Evolutionary conservation across 2,329 filamentous ascomycete genomes (phyloP), one percentile per base, ranked within the genome.

Genomic region (Sporothrix brunneoviolacea): DNA sequence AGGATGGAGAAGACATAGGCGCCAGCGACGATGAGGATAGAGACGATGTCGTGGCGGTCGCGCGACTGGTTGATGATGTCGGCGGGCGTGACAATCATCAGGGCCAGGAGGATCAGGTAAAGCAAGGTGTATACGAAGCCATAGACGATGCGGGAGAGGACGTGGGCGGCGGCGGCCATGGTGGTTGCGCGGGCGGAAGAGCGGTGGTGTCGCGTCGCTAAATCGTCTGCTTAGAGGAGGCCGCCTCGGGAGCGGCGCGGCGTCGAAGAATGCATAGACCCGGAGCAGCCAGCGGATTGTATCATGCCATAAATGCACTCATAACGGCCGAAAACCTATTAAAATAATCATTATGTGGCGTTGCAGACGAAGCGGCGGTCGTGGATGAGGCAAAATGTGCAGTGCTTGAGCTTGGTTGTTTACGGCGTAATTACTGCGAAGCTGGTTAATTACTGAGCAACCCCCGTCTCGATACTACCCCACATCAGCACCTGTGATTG

Each of bases 11-110:
- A 70, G 51, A 91, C 68, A 64, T 94, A 94, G 60, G 79, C 78
- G 53, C 86, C 82, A 48, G 80, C 79, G 58, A 96, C 80, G 62
- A 93, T 84, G 70, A 93, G 86, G 61, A 94, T 80, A 66, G 95
- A 93, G 66, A 87, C 87, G 45, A 82, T 72, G 59, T 89, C 84
- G 46, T 70, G 60, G 50, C 80, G 82, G 30, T 70, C 66, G 51
- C 86, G 77, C 45, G 88, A 86, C 65, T 93, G 88, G 64, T 84
- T 84, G 66, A 96, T 84, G 52, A 83, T 74, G 61, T 96, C 90
- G 62, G 77, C 83, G 2, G 91, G 91, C 0, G 88, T 88, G 58
- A 94, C 76, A 61, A 91, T 76, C 37, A 95, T 76, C 50, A 96
- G 77, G 50, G 78, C 76, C 59, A 88, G 66, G 32, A 91, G 79